A percentile compares a stretch with the other conserved stretches of the same genome.
Evolutionary conservation across 345 rosid species (phyloP).

Genomic region (Salix purpurea): DNA sequence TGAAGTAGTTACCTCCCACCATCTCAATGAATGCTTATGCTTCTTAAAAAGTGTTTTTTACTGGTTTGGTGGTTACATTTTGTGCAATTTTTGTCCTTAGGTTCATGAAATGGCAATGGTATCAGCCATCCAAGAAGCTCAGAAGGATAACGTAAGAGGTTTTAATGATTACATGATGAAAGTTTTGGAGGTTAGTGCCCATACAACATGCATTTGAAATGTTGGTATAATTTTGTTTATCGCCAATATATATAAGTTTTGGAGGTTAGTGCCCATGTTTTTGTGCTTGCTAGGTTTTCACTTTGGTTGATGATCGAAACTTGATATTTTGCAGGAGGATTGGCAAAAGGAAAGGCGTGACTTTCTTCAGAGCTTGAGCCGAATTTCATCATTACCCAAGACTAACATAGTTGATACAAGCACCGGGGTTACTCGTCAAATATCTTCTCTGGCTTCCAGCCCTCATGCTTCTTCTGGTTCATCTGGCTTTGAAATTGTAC

Average conservation of each 20-base stretch:
- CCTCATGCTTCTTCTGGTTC: slow-evolving; percentile 53
- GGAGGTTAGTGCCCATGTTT: neutral
- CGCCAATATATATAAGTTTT: neutral
- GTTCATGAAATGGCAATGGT: slow-evolving; percentile 99
- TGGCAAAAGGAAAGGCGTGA: slow-evolving; percentile 94
- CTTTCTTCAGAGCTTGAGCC: slow-evolving; percentile 90
- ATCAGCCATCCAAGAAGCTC: slow-evolving; percentile 95
- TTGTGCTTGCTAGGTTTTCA: slow-evolving; percentile 4
- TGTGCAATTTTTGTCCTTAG: slow-evolving; percentile 28
- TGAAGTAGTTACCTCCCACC: neutral
- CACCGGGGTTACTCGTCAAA: slow-evolving; percentile 47
- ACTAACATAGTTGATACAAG: slow-evolving; percentile 48
- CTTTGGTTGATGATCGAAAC: slow-evolving; percentile 8
- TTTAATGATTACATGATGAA: slow-evolving; percentile 94
- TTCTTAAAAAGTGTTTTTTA: neutral
- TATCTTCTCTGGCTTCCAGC: slow-evolving; percentile 53
- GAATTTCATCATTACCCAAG: slow-evolving; percentile 78
- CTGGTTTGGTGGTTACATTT: neutral
- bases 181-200: slow-evolving; percentile 72
- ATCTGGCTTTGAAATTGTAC: slow-evolving; percentile 53
- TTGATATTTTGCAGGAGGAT: slow-evolving; percentile 58
- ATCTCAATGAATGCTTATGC: neutral
- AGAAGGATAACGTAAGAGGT: slow-evolving; percentile 83
- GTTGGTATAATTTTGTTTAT: neutral
- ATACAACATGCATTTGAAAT: neutral